Base-by-base conservation (phyloP, 2,329 filamentous ascomycete species). In the Hymenoscyphus fraxineus region DNA sequence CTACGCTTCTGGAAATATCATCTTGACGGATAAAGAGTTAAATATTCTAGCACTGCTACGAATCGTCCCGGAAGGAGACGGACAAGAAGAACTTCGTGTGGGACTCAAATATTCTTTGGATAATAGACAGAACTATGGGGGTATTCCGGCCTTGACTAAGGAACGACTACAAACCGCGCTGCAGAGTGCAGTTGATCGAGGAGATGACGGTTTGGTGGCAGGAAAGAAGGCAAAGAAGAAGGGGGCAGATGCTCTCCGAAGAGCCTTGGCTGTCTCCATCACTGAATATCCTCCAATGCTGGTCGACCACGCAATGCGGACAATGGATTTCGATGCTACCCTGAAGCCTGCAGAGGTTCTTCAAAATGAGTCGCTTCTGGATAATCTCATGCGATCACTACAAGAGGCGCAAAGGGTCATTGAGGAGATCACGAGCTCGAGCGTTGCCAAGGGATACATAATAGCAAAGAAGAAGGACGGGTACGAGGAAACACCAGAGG, bases 1-100 rank as follows among this genome's bases (percentile, higher is more conserved):
- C 79, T 99, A 97, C 75, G 94, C 95, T 0, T 91, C 91, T 61
- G 95, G 95, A 57, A 99, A 99, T 75, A 89, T 99, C 66, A 92
- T 99, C 66, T 82, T 99, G 61, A 97, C 95, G 2, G 93, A 98
- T 74, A 84, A 83, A 60, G 88, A 96, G 31, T 80, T 93, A 61
- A 95, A 89, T 67, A 93, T 98, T 63, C 76, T 98, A 41, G 87
- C 90, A 0, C 79, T 99, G 22, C 81, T 95, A 70, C 87, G 95
- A 63, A 88, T 90, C 68, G 94, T 98, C 1, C 81, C 86, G 4
- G 91, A 93, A 71, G 90, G 89, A 2, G 89, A 90, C 60, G 90
- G 90, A n/a, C 89, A 96, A 73, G 93, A 97, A 73, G 87, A 91
- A 54, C 87, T 96, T 61, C 83, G 90, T 54, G 81, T 92, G 3